Percentiles rank a stretch among this genome's conserved stretches.
Evolutionary conservation across 495 filamentous ascomycete genomes (phyloP).

Genomic region (Viridothelium virens): DNA sequence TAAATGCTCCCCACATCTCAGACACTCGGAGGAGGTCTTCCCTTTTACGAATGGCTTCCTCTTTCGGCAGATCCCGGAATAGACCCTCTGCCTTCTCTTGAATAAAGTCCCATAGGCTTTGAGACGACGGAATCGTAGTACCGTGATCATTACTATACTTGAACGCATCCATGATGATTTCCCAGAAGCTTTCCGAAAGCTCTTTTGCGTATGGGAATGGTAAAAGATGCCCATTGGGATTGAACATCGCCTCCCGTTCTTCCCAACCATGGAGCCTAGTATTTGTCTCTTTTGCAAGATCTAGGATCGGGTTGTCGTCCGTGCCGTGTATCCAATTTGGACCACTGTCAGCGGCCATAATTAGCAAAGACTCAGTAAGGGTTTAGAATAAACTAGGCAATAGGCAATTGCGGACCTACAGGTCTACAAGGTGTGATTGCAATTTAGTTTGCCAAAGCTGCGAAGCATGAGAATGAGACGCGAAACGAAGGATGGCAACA

Average conservation of each 20-base stretch:
- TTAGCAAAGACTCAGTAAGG: constrained; percentile 14
- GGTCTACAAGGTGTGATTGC: constrained; percentile 41
- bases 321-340: constrained; percentile 96
- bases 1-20: constrained; percentile 79
- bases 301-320: constrained; percentile 72
- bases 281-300: constrained; percentile 61
- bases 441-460: constrained; percentile 27
- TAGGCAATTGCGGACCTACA: constrained; percentile 37
- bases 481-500: constrained; percentile 22
- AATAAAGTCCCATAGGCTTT: constrained; percentile 75
- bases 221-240: constrained; percentile 54
- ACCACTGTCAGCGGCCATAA: constrained; percentile 44
- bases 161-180: constrained; percentile 68
- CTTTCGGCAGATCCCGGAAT: constrained; percentile 33
- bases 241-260: constrained; percentile 50
- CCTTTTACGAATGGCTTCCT: constrained; percentile 40
- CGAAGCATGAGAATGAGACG: constrained; percentile 13
- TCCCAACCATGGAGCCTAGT: constrained; percentile 55
- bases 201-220: constrained; percentile 44
- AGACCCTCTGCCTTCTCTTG: constrained; percentile 42
- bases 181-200: constrained; percentile 62
- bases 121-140: constrained; percentile 53
- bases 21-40: constrained; percentile 55
- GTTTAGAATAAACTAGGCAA: constrained; percentile 7
- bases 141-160: constrained; percentile 63